Base-by-base conservation (phyloP, 2,329 filamentous ascomycete genomes). In the Penicillium hordei region DNA sequence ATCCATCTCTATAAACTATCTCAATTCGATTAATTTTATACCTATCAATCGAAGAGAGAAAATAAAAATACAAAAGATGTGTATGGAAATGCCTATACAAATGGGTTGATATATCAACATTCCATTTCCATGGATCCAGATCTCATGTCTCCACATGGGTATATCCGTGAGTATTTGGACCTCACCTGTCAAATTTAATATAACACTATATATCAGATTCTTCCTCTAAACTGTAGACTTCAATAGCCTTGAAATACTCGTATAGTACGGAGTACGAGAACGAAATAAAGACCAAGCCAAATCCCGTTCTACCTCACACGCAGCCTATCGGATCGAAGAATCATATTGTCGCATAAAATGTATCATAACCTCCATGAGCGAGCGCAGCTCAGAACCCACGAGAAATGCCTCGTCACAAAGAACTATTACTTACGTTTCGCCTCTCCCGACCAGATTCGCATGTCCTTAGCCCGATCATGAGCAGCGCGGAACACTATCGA, bases 381-480 rank as follows among this genome's bases (percentile, higher is more conserved):
- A 72, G 68, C 64, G 49, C 69, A 68, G 68, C 70, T 70, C 65
- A 64, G 15, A 56, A 53, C 58, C 57, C 38, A 15, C 5, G n/a
- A 54, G 48, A 52, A 44, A 39, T 25, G 29, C 31, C 27, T n/a
- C 19, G 31, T 46, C 36, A 42, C 52, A 48, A 45, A 27, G 33
- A n/a, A 34, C 31, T 21, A 54, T 70, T 60, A 73, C 65, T 71
- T 71, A 63, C 76, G 82, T 69, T 83, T 84, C 15, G 81, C 82
- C 63, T 82, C 83, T 33, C 88, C 87, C 67, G 88, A 83, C 87
- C 89, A 93, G 62, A 86, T 82, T 64, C 87, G 88, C 33, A 85
- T 83, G 8, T 83, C 80, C 73, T 89, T 92, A 2, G 86, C 82
- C 17, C 89, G 88, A 62, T 92, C 89, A 70, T 93, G 90, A 0